A percentile compares a stretch with the other conserved stretches of the same genome.
Evolutionary conservation across 140 eudicot genomes (phyloP).

Genomic region (Stevia rebaudiana): DNA sequence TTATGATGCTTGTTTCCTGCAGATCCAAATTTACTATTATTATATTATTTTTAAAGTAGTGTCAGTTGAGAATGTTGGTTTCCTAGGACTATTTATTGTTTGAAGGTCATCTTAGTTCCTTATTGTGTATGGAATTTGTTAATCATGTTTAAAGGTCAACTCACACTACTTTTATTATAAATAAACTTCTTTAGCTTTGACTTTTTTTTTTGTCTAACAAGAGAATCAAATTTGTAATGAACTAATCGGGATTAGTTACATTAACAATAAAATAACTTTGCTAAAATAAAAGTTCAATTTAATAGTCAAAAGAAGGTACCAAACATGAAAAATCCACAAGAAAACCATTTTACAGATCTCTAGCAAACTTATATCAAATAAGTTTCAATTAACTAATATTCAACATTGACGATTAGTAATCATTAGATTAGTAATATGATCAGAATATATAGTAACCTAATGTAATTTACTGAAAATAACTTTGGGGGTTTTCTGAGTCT

Average conservation of each 20-base stretch:
- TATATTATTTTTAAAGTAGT: too few species aligned
- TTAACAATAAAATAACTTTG: neutral
- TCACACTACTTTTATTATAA: neutral
- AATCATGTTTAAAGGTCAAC: neutral
- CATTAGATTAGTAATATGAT: too few species aligned
- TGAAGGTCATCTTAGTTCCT: neutral
- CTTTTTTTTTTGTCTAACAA: neutral
- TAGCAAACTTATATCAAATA: neutral
- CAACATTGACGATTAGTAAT: too few species aligned
- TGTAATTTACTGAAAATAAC: too few species aligned
- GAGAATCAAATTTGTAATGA: neutral
- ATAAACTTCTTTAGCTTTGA: neutral
- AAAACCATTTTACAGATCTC: neutral
- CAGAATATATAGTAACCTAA: too few species aligned
- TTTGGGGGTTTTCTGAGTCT: too few species aligned
- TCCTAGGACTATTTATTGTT: neutral
- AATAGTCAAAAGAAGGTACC: neutral
- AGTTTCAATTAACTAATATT: too few species aligned
- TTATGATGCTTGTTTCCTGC: neutral
- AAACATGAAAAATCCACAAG: neutral
- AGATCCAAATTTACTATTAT: neutral
- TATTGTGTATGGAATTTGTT: neutral
- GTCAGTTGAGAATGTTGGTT: neutral
- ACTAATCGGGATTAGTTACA: neutral
- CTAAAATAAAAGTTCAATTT: neutral